Evolutionary conservation across 2,329 filamentous ascomycete genomes (phyloP), one percentile per base, ranked within the genome.

Genomic region (Pseudogymnoascus sp.): DNA sequence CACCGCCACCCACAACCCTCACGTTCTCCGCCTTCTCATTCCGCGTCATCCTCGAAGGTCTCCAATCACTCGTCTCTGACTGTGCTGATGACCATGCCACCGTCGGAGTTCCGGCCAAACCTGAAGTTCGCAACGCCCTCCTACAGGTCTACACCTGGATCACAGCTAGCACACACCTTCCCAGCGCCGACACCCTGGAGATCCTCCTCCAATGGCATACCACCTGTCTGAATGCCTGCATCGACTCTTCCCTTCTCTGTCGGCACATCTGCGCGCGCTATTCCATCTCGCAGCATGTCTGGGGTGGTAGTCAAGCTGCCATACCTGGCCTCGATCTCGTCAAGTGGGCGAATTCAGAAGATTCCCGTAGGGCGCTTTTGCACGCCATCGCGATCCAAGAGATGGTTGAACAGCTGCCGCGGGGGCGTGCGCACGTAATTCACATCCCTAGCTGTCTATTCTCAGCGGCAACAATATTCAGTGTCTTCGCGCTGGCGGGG

Each of bases 321-420:
- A 69, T 70, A 4, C 44, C 69, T 0, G 70, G 70, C 1, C 72
- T 78, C 6, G 76, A 79, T 64, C 66, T 78, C 16, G 64, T 71
- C 1, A 71, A 71, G 37, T 79, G 77, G 78, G 72, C 69, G 1
- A 70, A 69, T 5, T 76, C 73, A 0, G 71, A 75, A 38, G 73
- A 78, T 62, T 77, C 77, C 5, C 73, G 76, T 3, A 71, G 74
- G 34, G 75, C 77, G 3, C 67, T 79, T 4, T 66, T 79, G 8
- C 78, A 79, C 42, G 77, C 78, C 1, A 73, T 77, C 38, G 76
- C 77, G 0, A 79, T 79, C 16, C 78, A 79, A 64, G 76, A 79
- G 38, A 79, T 79, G 11, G 70, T 79, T 10, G 77, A 79, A 62
- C 74, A 78, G 64, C 66, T 79, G 6, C 78, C 78, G 1, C 69